These are phyloP conservation scores for Claviceps africana DNA, from an alignment of 2,329 filamentous ascomycete genomes.

Conservation along the genomic window DNA sequence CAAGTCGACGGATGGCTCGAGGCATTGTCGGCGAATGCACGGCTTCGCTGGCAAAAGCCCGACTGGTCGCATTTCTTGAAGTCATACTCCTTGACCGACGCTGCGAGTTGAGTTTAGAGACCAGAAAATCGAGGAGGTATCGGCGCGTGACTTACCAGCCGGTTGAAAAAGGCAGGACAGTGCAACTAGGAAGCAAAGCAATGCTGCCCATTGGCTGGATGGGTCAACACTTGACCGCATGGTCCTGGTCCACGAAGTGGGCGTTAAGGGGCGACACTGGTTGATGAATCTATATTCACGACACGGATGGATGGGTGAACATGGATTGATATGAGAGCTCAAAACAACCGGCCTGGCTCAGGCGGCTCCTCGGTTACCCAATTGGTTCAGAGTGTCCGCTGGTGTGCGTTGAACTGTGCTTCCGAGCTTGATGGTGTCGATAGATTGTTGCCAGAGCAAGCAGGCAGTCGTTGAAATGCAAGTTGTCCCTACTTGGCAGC, in stretches of 20 bases:
- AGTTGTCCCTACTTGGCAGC: conserved; percentile 5
- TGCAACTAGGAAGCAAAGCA: conserved; percentile 44
- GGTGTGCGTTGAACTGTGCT: neutral
- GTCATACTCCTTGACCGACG: conserved; percentile 81
- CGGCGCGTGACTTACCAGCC: conserved; percentile 38
- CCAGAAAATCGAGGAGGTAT: neutral
- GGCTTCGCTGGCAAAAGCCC: conserved; percentile 93
- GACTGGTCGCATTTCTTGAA: conserved; percentile 96
- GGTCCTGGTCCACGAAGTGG: conserved; percentile 12
- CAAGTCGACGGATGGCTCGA: conserved; percentile 51
- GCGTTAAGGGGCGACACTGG: neutral
- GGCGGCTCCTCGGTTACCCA: neutral
- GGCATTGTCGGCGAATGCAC: conserved; percentile 72
- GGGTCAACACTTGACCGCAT: conserved; percentile 38
- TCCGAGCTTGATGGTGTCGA: neutral
- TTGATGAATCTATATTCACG: neutral
- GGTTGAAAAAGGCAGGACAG: conserved; percentile 48
- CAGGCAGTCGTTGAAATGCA: conserved; percentile 1
- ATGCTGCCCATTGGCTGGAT: conserved; percentile 51
- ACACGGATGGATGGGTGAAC: neutral
- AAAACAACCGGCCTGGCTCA: conserved; percentile 2
- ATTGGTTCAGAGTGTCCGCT: neutral
- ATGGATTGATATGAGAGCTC: neutral
- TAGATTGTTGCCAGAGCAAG: neutral
- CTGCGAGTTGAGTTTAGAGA: conserved; percentile 27